Conservation (phyloP, 1,284 basidiomycete species). For the Stereum hirsutum region DNA sequence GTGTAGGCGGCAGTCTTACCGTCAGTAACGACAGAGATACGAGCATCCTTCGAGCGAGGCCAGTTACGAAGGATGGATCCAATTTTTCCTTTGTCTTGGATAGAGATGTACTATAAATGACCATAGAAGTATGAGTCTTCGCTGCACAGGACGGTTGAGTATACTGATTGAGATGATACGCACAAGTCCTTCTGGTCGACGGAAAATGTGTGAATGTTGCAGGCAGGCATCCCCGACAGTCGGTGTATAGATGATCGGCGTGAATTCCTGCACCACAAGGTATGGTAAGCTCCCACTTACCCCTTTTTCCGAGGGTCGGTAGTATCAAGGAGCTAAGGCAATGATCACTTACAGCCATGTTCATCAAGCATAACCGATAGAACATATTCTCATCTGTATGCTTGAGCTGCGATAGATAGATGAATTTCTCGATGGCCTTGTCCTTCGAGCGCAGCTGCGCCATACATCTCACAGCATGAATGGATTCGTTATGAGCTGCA, state of each 20-base stretch:
- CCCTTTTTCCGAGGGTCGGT: not conserved
- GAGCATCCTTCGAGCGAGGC: constrained; percentile 65
- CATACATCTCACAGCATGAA: constrained; percentile 56
- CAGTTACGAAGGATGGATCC: constrained; percentile 65
- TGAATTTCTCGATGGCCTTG: constrained; percentile 72
- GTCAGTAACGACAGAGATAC: constrained; percentile 85
- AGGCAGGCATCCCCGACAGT: constrained; percentile 88
- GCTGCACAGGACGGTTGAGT: not conserved
- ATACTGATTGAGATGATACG: not conserved
- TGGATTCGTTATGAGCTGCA: constrained; percentile 40
- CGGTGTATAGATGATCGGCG: constrained; percentile 88
- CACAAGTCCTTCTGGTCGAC: constrained; percentile 72
- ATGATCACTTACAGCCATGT: constrained; percentile 54
- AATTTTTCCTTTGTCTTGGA: constrained; percentile 80
- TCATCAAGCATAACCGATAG: constrained; percentile 57
- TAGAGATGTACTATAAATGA: constrained; percentile 63
- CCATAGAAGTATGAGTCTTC: constrained; percentile 10
- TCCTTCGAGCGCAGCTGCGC: constrained; percentile 69
- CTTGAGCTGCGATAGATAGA: constrained; percentile 71
- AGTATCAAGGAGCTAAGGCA: not conserved
- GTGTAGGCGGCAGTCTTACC: constrained; percentile 34
- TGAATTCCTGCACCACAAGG: constrained; percentile 41
- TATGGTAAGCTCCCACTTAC: not conserved
- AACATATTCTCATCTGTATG: constrained; percentile 66
- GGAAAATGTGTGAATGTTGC: constrained; percentile 77